phyloP scores from a whole-genome alignment of 257 asterid genomes.

The Ajuga chamaepitys region DNA sequence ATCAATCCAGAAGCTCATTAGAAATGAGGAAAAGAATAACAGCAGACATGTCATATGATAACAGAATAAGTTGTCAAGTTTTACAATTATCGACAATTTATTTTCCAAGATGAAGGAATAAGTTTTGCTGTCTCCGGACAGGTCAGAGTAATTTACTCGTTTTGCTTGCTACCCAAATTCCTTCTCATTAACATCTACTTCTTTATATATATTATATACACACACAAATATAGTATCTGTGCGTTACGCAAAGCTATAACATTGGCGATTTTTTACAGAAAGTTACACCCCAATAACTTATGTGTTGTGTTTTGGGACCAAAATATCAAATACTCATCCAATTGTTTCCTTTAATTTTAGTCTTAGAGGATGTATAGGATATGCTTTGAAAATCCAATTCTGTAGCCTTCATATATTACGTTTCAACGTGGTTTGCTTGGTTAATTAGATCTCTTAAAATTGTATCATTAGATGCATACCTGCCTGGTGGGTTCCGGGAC shows the following conservation, averaged over 20 bases:
- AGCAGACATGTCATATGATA: neutral
- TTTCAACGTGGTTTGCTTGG: neutral
- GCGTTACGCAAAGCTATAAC: neutral
- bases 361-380: neutral
- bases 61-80: too few relatives aligned
- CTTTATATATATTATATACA: too few relatives aligned
- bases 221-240: neutral
- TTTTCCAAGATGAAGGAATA: neutral
- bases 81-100: neutral
- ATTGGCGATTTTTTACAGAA: neutral
- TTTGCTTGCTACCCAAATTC: neutral
- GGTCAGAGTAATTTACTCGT: neutral
- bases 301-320: neutral
- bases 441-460: neutral
- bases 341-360: neutral
- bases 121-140: neutral
- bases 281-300: neutral
- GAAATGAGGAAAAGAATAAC: neutral
- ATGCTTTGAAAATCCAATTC: neutral
- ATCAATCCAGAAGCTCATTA: neutral
- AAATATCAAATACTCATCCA: neutral
- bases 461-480: conserved; percentile 28
- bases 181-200: neutral
- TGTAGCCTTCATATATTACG: neutral
- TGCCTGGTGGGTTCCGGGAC: conserved; percentile 92